Base-by-base conservation (phyloP, 495 filamentous ascomycete genomes). In the Penicillium fimorum region DNA sequence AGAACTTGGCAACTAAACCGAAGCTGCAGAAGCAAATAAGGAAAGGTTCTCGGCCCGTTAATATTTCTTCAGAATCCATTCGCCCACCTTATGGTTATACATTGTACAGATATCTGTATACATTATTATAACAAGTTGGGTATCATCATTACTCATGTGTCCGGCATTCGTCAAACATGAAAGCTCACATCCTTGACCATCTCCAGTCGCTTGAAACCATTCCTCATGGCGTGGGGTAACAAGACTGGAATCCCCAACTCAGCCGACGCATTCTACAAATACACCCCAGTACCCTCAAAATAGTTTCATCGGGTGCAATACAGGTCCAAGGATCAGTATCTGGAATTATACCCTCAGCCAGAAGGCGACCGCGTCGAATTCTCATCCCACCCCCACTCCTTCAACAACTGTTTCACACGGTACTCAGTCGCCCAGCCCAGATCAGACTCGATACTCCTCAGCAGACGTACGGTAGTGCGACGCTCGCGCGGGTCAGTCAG, bases 391-490 rank as follows among this genome's bases (percentile, higher is more conserved):
- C 63, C 70, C 84, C 84, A 87, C 55, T 85, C 77, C 58, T 79
- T 73, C 24, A 82, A 56, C 53, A 86, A 59, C 60, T 83, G 76
- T 59, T 78, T 68, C 9, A 82, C 79, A 37, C 84, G 77, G 62
- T 87, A 84, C 53, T 84, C 81, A 25, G 81, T 86, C 1, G 83
- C 83, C 84, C 84, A 86, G 20, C 83, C 84, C 12, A 81, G 70
- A 57, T 86, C 84, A 4, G 62, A 56, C 66, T 87, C 83, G 32
- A 86, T 79, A 25, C 76, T 79, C n/a, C 79, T 68, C 44, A 87
- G 61, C 38, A 85, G 66, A 15, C 75, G 71, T 48, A 85, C 53
- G 17, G 84, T 73, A 13, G 77, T 67, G 33, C 75, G 69, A 2
- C 82, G 74, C 60, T 84, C 84, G 5, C 69, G 69, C 22, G 69